Conservation (phyloP, 140 eudicot species). For the Anethum foeniculum region DNA sequence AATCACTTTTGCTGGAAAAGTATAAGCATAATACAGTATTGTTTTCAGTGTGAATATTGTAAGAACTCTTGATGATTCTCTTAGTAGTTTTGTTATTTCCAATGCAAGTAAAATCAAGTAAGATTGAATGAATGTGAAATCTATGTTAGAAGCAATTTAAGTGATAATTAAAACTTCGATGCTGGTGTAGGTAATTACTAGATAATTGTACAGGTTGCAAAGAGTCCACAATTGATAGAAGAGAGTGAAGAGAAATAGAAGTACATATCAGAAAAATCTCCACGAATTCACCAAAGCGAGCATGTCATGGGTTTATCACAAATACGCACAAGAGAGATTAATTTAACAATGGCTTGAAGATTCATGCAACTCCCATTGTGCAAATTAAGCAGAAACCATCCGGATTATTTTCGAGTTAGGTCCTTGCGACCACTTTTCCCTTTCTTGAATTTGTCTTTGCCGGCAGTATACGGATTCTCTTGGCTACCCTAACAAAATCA, state of each 20-base stretch:
- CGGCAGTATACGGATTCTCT: conserved; percentile 75
- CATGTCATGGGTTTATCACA: neutral
- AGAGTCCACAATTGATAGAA: neutral
- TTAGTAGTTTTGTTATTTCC: neutral
- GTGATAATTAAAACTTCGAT: neutral
- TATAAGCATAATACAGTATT: neutral
- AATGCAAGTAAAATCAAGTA: neutral
- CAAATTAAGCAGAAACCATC: neutral
- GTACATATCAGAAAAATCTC: neutral
- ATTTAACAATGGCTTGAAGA: neutral
- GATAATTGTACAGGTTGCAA: neutral
- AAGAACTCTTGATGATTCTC: neutral
- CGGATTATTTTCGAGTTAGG: neutral
- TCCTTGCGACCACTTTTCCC: conserved; percentile 23
- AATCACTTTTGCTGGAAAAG: neutral
- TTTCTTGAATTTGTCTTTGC: conserved; percentile 55
- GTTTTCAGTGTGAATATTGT: neutral
- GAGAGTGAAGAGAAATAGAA: neutral
- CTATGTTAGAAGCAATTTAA: too few species aligned
- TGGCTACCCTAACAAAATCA: conserved; percentile 85
- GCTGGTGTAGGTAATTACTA: neutral
- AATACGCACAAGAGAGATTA: neutral
- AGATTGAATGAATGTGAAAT: too few species aligned
- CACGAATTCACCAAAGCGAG: neutral
- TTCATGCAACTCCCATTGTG: neutral